Percentiles rank a stretch among this genome's conserved stretches.
These are phyloP conservation scores for Phytophthora lateralis DNA, from an alignment of 352 stramenopile genomes.

Conservation along the genomic window DNA sequence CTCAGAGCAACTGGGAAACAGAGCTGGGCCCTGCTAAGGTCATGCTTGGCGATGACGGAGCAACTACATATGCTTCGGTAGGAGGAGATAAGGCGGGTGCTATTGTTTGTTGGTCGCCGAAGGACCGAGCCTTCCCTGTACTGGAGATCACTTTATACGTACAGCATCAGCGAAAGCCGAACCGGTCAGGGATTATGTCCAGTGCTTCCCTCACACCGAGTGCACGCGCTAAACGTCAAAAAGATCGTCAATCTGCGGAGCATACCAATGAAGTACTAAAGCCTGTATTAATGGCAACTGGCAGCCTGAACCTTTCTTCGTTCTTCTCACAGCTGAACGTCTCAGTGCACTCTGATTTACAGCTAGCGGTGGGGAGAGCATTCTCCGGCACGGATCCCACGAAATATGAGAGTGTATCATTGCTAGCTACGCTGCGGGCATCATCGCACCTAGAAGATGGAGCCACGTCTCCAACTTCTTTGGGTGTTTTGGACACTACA, in stretches of 20 bases:
- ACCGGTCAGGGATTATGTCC: slow-evolving; percentile 2
- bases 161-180: slow-evolving; percentile 7
- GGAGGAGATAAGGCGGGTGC: not conserved
- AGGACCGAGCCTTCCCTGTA: slow-evolving; percentile 32
- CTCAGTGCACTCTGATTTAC: slow-evolving; percentile 7
- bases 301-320: slow-evolving; percentile 19
- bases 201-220: slow-evolving; percentile 12
- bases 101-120: slow-evolving; percentile 25
- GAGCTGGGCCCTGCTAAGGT: slow-evolving; percentile 14
- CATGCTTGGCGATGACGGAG: not conserved
- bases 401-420: not conserved
- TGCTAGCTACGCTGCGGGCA: slow-evolving; percentile 17
- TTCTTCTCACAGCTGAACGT: slow-evolving; percentile 29
- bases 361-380: not conserved
- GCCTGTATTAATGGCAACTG: slow-evolving; percentile 19
- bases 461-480: not conserved
- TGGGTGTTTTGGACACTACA: not conserved
- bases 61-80: not conserved
- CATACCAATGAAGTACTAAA: slow-evolving; percentile 1
- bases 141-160: slow-evolving; percentile 27
- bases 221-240: slow-evolving; percentile 1
- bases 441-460: slow-evolving; percentile 14
- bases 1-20: slow-evolving; percentile 29
- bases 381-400: not conserved
- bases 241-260: not conserved